Conservation (phyloP, 768 basidiomycete genomes). For the Suillus hirtellus region DNA sequence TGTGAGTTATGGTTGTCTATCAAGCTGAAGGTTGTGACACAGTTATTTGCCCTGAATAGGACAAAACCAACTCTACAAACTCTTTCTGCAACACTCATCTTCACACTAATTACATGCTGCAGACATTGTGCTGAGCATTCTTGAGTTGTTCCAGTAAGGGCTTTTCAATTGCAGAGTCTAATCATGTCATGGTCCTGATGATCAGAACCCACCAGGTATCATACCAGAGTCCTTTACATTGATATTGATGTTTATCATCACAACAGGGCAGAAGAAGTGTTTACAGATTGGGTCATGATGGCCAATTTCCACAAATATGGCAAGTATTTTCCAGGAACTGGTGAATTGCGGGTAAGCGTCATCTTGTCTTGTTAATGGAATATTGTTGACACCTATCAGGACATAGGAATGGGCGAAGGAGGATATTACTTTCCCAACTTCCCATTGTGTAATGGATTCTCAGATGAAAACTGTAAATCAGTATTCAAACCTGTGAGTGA, state of each 20-base stretch:
- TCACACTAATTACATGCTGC: constrained; percentile 7
- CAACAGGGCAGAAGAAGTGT: constrained; percentile 98
- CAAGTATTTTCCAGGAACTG: constrained; percentile 98
- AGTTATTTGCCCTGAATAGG: constrained; percentile 36
- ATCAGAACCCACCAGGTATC: constrained; percentile 57
- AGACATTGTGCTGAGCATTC: constrained; percentile 97
- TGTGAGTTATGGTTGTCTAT: constrained; percentile 47
- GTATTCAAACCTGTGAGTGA: constrained; percentile 89
- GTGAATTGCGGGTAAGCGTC: constrained; percentile 77
- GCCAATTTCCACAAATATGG: constrained; percentile 98
- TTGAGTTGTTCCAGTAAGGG: constrained; percentile 82
- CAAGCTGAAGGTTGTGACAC: background rate
- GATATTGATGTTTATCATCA: constrained; percentile 99
- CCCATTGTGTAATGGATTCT: constrained; percentile 91
- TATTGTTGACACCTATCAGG: constrained; percentile 45
- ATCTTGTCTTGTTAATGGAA: constrained; percentile 6
- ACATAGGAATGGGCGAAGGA: constrained; percentile 91
- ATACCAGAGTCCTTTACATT: constrained; percentile 92
- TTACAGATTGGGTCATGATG: constrained; percentile 98
- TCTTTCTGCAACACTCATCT: background rate
- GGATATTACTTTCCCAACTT: constrained; percentile 95
- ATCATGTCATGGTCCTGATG: background rate
- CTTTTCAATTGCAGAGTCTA: constrained; percentile 5
- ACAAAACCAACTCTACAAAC: constrained; percentile 83
- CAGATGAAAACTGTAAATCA: constrained; percentile 93